A percentile compares a stretch with the other conserved stretches of the same genome.
These are phyloP conservation scores for Thermomyces lanuginosus DNA, from an alignment of 2,329 filamentous ascomycete genomes.

Conservation along the genomic window DNA sequence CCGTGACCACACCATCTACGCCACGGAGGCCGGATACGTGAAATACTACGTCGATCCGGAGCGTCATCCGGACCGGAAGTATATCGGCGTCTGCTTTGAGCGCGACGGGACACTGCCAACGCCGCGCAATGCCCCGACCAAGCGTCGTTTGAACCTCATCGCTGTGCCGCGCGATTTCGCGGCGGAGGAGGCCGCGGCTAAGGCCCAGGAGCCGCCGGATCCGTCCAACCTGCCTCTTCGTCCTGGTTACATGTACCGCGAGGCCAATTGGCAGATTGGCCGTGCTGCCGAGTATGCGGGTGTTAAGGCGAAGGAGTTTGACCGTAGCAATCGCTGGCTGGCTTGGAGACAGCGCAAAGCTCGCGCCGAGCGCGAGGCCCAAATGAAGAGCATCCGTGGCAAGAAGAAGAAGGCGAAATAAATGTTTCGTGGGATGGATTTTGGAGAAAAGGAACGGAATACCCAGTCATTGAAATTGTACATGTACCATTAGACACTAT, in stretches of 20 bases:
- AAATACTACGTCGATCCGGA: conserved; percentile 88
- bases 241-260: conserved; percentile 46
- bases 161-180: conserved; percentile 27
- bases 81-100: conserved; percentile 84
- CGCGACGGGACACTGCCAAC: conserved; percentile 66
- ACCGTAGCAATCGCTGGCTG: conserved; percentile 43
- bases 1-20: conserved; percentile 89
- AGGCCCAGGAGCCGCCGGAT: conserved; percentile 12
- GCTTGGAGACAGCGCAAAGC: conserved; percentile 47
- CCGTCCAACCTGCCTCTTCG: conserved; percentile 25
- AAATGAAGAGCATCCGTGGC: conserved; percentile 38
- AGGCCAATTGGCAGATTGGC: conserved; percentile 54
- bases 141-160: conserved; percentile 60
- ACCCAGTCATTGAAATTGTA: no score
- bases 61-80: conserved; percentile 71
- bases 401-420: no score
- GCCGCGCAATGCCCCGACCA: conserved; percentile 54
- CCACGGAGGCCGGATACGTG: conserved; percentile 72
- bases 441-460: no score
- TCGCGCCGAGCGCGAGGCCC: conserved; percentile 34
- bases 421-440: no score
- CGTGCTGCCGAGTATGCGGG: conserved; percentile 44
- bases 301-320: conserved; percentile 39
- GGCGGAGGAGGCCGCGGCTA: conserved; percentile 11
- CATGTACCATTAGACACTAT: no score